phyloP scores from a whole-genome alignment of 768 basidiomycete genomes.

The Kwoniella shandongensis region DNA sequence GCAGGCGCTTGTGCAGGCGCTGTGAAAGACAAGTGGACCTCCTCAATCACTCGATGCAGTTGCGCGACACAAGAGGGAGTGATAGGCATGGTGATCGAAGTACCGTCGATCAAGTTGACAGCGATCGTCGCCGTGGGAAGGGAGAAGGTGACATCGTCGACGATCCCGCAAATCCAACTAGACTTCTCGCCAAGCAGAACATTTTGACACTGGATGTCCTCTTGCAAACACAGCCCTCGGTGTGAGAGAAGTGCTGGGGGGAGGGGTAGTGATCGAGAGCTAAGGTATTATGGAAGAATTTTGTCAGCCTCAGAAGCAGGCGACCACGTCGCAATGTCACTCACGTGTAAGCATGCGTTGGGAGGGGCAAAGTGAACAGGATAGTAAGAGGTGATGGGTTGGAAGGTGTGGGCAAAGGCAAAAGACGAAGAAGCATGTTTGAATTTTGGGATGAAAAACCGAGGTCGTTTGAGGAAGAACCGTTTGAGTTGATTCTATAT shows the following conservation, averaged over 20 bases:
- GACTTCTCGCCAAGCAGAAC: slow-evolving; percentile 53
- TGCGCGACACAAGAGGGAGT: slow-evolving; percentile 19
- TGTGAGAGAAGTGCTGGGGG: slow-evolving; percentile 51
- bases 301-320: background rate
- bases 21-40: slow-evolving; percentile 48
- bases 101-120: slow-evolving; percentile 48
- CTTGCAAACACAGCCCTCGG: slow-evolving; percentile 41
- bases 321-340: background rate
- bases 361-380: slow-evolving; percentile 53
- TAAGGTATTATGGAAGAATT: slow-evolving; percentile 8
- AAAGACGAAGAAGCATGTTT: slow-evolving; percentile 53
- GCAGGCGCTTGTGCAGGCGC: slow-evolving; percentile 21
- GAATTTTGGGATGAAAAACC: background rate
- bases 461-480: slow-evolving; percentile 1
- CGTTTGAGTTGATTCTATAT: background rate
- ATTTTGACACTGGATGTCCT: slow-evolving; percentile 51
- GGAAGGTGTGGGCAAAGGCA: slow-evolving; percentile 42
- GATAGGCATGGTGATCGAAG: slow-evolving; percentile 36
- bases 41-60: slow-evolving; percentile 39
- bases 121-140: slow-evolving; percentile 34
- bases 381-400: slow-evolving; percentile 53
- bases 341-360: slow-evolving; percentile 49
- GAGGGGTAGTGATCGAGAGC: slow-evolving; percentile 45
- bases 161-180: slow-evolving; percentile 51
- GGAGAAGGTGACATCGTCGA: slow-evolving; percentile 54